Conservation (phyloP, 2,329 filamentous ascomycete genomes). For the Talaromyces verruculosus region DNA sequence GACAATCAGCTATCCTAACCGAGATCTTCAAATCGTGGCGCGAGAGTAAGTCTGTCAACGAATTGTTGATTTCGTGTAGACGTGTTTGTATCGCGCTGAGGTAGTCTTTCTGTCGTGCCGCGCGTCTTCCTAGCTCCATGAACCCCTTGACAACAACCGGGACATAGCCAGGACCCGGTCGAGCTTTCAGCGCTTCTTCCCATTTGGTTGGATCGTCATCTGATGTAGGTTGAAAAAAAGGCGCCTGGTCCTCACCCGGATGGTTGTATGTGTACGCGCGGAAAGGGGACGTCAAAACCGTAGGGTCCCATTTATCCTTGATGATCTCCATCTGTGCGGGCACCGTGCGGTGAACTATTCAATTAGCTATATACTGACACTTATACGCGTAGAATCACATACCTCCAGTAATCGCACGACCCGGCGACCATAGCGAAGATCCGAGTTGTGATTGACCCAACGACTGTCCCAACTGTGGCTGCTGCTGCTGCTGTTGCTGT, state of each 20-base stretch:
- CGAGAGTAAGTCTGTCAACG: slow-evolving; percentile 58
- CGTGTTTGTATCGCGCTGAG: slow-evolving; percentile 59
- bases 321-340: slow-evolving; percentile 61
- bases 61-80: slow-evolving; percentile 65
- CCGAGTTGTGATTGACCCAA: slow-evolving; percentile 36
- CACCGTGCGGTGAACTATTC: slow-evolving; percentile 59
- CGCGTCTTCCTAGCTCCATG: slow-evolving; percentile 57
- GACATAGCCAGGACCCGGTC: slow-evolving; percentile 58
- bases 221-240: slow-evolving; percentile 60
- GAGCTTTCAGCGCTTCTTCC: slow-evolving; percentile 63
- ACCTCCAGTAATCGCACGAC: slow-evolving; percentile 46
- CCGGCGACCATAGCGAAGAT: slow-evolving; percentile 46
- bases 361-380: slow-evolving; percentile 19
- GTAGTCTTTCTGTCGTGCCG: slow-evolving; percentile 57
- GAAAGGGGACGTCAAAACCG: slow-evolving; percentile 54
- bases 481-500: slow-evolving; percentile 37
- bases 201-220: slow-evolving; percentile 62
- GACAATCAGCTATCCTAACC: slow-evolving; percentile 58
- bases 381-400: slow-evolving; percentile 23
- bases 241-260: slow-evolving; percentile 58
- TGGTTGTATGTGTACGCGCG: slow-evolving; percentile 65
- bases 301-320: slow-evolving; percentile 62
- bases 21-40: slow-evolving; percentile 62
- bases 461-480: slow-evolving; percentile 45
- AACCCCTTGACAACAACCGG: slow-evolving; percentile 63